Evolutionary conservation across 2,329 filamentous ascomycete species (phyloP).

Genomic region (Cadophora gregata): DNA sequence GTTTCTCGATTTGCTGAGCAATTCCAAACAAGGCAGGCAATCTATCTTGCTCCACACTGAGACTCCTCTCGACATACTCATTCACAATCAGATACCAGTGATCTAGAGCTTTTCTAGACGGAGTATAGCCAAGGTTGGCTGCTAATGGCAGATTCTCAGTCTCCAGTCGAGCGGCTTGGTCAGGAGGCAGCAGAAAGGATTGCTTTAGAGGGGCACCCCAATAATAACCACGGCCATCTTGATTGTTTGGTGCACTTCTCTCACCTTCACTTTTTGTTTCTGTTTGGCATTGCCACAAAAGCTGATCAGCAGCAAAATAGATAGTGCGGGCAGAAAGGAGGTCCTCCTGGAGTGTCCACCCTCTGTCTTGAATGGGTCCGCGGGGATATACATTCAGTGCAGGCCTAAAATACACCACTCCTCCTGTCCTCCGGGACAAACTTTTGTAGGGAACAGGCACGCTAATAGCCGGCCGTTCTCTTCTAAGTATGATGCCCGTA

Average conservation of each 20-base stretch:
- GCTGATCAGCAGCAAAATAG: background rate
- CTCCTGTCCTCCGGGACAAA: background rate
- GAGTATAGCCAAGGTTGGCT: background rate
- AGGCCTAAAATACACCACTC: background rate
- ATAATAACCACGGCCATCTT: background rate
- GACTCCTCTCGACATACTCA: background rate
- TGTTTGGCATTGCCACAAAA: conserved; percentile 19
- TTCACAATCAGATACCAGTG: conserved; percentile 20
- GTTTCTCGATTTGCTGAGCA: conserved; percentile 11
- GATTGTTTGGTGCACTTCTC: background rate
- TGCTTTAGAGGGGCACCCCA: background rate
- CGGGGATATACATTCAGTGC: background rate
- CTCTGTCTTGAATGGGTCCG: background rate
- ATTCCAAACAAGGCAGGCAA: conserved; percentile 22
- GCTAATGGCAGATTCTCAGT: background rate
- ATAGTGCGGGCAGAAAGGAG: conserved; percentile 14
- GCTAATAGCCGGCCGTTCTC: background rate
- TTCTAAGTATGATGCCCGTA: background rate
- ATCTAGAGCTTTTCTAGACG: background rate
- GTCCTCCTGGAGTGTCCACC: conserved; percentile 21
- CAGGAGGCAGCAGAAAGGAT: background rate
- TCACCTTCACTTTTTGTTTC: background rate
- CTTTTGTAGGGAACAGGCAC: background rate
- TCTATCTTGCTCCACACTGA: conserved; percentile 15
- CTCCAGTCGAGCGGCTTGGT: background rate